Evolutionary conservation across 2,329 filamentous ascomycete species (phyloP), one percentile per base, ranked within the genome.

Genomic region (Colletotrichum godetiae): DNA sequence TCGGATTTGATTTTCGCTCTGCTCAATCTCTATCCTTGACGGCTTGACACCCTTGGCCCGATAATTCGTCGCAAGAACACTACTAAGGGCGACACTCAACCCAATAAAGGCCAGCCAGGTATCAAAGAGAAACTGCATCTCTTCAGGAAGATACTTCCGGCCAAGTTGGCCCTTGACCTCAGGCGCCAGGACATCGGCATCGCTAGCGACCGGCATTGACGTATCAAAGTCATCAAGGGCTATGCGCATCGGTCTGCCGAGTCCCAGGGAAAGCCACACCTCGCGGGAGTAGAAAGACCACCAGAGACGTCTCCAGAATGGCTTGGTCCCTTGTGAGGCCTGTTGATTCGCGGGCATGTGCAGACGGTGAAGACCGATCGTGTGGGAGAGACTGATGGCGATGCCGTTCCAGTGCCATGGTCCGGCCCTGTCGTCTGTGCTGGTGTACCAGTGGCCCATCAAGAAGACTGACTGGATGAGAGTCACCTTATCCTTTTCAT

Each of bases 361-460:
- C 10, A 67, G 37, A 37, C 81, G 81, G 74, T 87, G 84, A 0
- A 87, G 78, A 0, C 85, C 85, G 2, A 85, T 79, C 4, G 82
- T 83, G 33, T 86, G 84, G 19, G 81, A 83, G 3, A 86, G 79
- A 33, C 78, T 81, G 62, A 86, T 82, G 5, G 85, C 84, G 29
- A 84, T 79, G n/a, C 85, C 83, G 4, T 81, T 83, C 84, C 85
- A 86, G 67, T 86, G 83, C 84, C 84, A 86, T 0, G 84, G 81
- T 11, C 84, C 82, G 10, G 79, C 80, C 13, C 83, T 80, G 61
- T 86, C 83, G 60, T 86, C 82, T 0, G 81, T 77, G 49, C 84
- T 81, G 0, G 81, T 81, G 61, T 84, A 84, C 80, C 82, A 86
- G 67, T 84, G 85, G 8, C 81, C 81, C 64, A 87, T 78, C 0